A percentile compares a stretch with the other conserved stretches of the same genome.
Conservation (phyloP, 768 basidiomycete species). For the Agrocybe praecox region DNA sequence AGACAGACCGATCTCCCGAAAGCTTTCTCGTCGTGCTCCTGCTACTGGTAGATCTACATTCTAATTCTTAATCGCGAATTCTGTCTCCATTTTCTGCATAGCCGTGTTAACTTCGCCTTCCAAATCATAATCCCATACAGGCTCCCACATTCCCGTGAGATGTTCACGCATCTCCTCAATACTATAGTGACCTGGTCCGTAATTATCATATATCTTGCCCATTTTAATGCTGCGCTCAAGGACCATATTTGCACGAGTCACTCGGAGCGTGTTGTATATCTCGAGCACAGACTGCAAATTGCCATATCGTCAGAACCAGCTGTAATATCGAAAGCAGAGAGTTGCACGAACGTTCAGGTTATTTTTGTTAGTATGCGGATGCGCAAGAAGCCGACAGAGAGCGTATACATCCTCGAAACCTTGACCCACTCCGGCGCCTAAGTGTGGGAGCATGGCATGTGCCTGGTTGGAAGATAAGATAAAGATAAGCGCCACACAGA, state of each 20-base stretch:
- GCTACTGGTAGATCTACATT: too few species aligned
- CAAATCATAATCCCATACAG: constrained; percentile 53
- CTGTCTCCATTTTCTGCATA: constrained; percentile 17
- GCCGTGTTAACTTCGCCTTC: constrained; percentile 39
- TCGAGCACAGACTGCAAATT: constrained; percentile 42
- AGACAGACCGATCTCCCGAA: too few species aligned
- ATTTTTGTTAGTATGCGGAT: constrained; percentile 36
- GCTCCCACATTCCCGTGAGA: constrained; percentile 43
- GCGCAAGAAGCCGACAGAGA: constrained; percentile 45
- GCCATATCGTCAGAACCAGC: background rate
- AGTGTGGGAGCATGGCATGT: constrained; percentile 61
- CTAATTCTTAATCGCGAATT: constrained; percentile 5
- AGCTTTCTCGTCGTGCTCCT: too few species aligned
- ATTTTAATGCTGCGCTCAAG: constrained; percentile 38
- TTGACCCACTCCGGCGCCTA: constrained; percentile 62
- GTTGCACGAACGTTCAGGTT: constrained; percentile 41
- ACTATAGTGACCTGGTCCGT: constrained; percentile 32
- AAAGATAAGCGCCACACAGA: background rate
- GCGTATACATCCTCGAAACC: constrained; percentile 58
- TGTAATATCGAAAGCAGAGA: background rate
- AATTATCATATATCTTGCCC: constrained; percentile 47
- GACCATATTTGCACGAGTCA: constrained; percentile 52
- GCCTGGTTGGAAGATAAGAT: constrained; percentile 36
- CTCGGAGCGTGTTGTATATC: constrained; percentile 46
- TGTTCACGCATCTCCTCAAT: constrained; percentile 32